Percentiles rank a stretch among this genome's conserved stretches.
Evolutionary conservation across 345 rosid genomes (phyloP).

Genomic region (Bruguiera sexangula): DNA sequence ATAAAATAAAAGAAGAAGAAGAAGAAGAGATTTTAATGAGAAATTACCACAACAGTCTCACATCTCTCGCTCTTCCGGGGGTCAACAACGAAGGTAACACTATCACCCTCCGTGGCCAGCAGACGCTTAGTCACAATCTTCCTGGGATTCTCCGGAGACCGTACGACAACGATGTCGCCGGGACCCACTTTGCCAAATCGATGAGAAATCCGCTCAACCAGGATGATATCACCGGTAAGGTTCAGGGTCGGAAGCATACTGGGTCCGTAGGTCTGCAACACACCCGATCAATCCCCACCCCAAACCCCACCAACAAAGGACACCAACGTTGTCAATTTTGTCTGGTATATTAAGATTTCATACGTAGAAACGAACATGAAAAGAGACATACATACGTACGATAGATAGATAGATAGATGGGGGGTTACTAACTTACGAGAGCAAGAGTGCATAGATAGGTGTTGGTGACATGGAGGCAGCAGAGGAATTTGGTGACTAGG

Average conservation of each 20-base stretch:
- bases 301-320: too few species aligned
- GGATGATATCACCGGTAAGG: constrained; percentile 41
- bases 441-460: constrained; percentile 38
- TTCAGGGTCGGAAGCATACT: constrained; percentile 70
- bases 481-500: constrained; percentile 30
- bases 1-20: not conserved
- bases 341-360: too few species aligned
- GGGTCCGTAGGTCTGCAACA: constrained; percentile 55
- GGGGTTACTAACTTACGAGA: constrained; percentile 31
- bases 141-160: constrained; percentile 56
- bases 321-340: too few species aligned
- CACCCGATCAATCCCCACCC: constrained; percentile 1
- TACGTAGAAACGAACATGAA: too few species aligned
- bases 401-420: too few species aligned
- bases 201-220: constrained; percentile 55
- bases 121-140: constrained; percentile 52
- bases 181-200: constrained; percentile 40
- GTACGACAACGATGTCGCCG: constrained; percentile 63
- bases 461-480: constrained; percentile 50
- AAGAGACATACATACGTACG: too few species aligned
- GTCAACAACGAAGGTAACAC: constrained; percentile 43
- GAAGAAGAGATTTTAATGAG: not conserved
- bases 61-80: constrained; percentile 37
- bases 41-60: constrained; percentile 47
- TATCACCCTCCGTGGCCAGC: constrained; percentile 60